Conservation (phyloP, 2,329 filamentous ascomycete species). For the Hawksworthiomyces lignivorus region DNA sequence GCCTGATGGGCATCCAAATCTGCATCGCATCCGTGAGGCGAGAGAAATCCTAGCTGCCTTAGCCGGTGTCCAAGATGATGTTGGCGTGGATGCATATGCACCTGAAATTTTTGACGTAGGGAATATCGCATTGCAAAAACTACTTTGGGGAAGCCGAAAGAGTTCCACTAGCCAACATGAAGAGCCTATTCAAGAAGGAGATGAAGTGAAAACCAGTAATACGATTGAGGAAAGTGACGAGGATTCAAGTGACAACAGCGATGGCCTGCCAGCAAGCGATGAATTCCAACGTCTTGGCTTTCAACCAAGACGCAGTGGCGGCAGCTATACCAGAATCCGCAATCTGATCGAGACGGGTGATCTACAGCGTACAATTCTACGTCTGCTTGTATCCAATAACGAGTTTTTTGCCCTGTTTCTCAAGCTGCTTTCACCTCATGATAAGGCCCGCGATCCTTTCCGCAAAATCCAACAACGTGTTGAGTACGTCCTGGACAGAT, state of each 20-base stretch:
- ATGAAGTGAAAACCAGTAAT: not conserved
- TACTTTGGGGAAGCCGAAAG: slow-evolving; percentile 7
- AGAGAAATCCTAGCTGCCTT: slow-evolving; percentile 44
- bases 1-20: slow-evolving; percentile 21
- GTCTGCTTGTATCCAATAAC: slow-evolving; percentile 46
- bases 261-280: too few species aligned
- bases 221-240: not conserved
- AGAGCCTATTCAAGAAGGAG: slow-evolving; percentile 1
- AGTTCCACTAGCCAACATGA: slow-evolving; percentile 14
- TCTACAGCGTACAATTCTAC: slow-evolving; percentile 43
- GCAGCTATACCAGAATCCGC: not conserved
- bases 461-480: slow-evolving; percentile 40
- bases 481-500: slow-evolving; percentile 36
- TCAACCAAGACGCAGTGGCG: not conserved
- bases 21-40: slow-evolving; percentile 38
- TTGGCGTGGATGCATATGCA: slow-evolving; percentile 33
- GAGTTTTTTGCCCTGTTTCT: slow-evolving; percentile 48
- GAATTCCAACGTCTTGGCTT: too few species aligned
- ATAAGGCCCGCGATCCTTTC: slow-evolving; percentile 39
- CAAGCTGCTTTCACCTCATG: slow-evolving; percentile 34
- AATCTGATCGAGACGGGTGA: slow-evolving; percentile 35
- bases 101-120: slow-evolving; percentile 35
- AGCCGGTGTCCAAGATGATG: slow-evolving; percentile 29
- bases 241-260: not conserved
- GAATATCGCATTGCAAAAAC: slow-evolving; percentile 7